Percentiles rank a stretch among this genome's conserved stretches.
Evolutionary conservation across 257 asterid genomes (phyloP).

Genomic region (Leonotis leonurus): DNA sequence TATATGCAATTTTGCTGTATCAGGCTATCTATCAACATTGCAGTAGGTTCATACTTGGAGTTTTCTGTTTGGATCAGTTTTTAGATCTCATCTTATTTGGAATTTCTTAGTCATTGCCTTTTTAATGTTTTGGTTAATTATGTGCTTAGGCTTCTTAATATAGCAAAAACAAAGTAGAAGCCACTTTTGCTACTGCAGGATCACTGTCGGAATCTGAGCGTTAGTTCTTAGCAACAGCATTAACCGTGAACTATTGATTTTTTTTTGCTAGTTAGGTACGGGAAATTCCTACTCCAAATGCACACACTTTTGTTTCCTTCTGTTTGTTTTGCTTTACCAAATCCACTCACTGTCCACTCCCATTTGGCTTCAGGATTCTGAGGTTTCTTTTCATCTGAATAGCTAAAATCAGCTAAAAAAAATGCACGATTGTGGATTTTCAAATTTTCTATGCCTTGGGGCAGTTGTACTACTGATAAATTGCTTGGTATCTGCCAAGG

Average conservation of each 20-base stretch:
- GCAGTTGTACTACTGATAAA: slow-evolving; percentile 21
- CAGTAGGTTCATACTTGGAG: slow-evolving; percentile 28
- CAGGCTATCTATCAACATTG: no score
- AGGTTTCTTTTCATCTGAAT: neutral
- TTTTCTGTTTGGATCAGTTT: slow-evolving; percentile 39
- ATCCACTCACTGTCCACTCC: slow-evolving; percentile 8
- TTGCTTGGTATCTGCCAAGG: slow-evolving; percentile 27
- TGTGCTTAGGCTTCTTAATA: neutral
- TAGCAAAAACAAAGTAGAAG: no score
- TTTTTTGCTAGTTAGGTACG: slow-evolving; percentile 3
- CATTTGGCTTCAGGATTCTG: neutral
- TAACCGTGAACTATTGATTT: neutral
- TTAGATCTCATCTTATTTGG: slow-evolving; percentile 17
- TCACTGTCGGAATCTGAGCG: neutral
- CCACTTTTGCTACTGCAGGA: no score
- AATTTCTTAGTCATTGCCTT: neutral
- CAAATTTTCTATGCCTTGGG: slow-evolving; percentile 22
- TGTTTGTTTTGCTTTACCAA: slow-evolving; percentile 18
- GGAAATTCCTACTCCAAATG: neutral
- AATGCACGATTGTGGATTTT: slow-evolving; percentile 24
- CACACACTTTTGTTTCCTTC: slow-evolving; percentile 5
- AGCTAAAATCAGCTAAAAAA: slow-evolving; percentile 13
- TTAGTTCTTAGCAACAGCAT: neutral
- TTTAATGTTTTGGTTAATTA: neutral
- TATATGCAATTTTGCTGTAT: slow-evolving; percentile 11